Evolutionary conservation across 495 filamentous ascomycete species (phyloP).

Genomic region (Aspergillus panamensis): DNA sequence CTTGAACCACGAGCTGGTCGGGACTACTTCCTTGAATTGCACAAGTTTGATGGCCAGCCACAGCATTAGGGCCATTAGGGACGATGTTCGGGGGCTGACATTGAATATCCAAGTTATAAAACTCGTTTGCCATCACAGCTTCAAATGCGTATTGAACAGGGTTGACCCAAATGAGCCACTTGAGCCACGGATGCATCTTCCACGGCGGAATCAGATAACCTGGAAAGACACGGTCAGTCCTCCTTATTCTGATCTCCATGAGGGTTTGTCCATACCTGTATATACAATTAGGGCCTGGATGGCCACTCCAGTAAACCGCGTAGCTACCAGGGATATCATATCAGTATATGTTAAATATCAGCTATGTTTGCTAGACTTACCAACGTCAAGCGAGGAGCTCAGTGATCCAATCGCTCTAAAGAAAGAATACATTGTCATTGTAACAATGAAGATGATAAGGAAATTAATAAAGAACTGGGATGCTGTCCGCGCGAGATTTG

Average conservation of each 20-base stretch:
- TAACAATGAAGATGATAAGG: constrained; percentile 56
- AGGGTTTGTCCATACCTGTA: constrained; percentile 40
- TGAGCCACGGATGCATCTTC: constrained; percentile 77
- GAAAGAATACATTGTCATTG: constrained; percentile 75
- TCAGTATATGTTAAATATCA: not conserved
- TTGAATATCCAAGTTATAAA: constrained; percentile 43
- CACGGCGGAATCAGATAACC: constrained; percentile 71
- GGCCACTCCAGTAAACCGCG: constrained; percentile 59
- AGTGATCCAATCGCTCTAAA: constrained; percentile 71
- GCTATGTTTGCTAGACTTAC: constrained; percentile 21
- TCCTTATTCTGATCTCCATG: not conserved
- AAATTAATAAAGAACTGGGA: constrained; percentile 83
- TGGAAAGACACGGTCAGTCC: constrained; percentile 8
- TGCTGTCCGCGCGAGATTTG: constrained; percentile 60
- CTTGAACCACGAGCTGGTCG: constrained; percentile 49
- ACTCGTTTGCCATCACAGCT: constrained; percentile 60
- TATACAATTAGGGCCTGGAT: constrained; percentile 70
- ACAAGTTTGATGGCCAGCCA: constrained; percentile 56
- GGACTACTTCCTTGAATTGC: constrained; percentile 53
- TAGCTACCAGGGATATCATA: constrained; percentile 39
- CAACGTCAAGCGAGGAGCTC: constrained; percentile 57
- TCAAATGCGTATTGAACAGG: constrained; percentile 75
- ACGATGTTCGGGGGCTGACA: constrained; percentile 55
- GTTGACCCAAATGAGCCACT: constrained; percentile 74
- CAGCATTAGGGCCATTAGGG: constrained; percentile 58